Evolutionary conservation across 2,329 filamentous ascomycete genomes (phyloP), one percentile per base, ranked within the genome.

Genomic region (Lizonia empirigonia): DNA sequence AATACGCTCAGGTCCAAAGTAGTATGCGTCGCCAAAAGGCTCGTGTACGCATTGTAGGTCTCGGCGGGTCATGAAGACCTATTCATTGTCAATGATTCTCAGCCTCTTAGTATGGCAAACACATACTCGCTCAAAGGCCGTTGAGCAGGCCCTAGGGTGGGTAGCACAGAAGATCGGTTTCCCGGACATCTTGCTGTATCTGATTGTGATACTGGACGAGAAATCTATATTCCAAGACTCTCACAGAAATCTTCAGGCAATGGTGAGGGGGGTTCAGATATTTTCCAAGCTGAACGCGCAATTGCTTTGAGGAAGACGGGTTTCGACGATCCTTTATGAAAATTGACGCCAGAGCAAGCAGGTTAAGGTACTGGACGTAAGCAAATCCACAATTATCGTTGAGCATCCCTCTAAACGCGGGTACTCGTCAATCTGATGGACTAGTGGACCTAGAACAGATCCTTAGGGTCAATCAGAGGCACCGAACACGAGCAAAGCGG

Each of bases 1-100:
- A 63, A 97, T 81, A 63, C 90, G 84, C 77, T 99, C 94, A 6
- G 93, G 92, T 44, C 94, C 93, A 70, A 88, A 97, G 78, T 97
- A 97, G 72, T 93, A 97, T 55, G 92, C 89, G 76, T 97, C 94
- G 45, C 93, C 93, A 75, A 97, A 97, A 5, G 94, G 94, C 78
- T 99, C 94, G 74, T 97, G 94, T 64, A 94, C 81, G 71, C 90
- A 96, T 65, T 87, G 81, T 53, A 97, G 82, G 68, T 96, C 87
- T 63, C 84, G 84, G 62, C 91, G 88, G 64, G 92, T 96, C 93
- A 97, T 97, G 75, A 99, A 97, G 60, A 97, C 92, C 70, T 73
- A 44, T 10, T 53, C 20, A 30, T 37, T 35, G 58, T 56, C 20
- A 61, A 52, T 34, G 42, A 20, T 32, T 32, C 38, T 10, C 32